Evolutionary conservation across 2,329 filamentous ascomycete genomes (phyloP).

Genomic region (Apiospora marii): DNA sequence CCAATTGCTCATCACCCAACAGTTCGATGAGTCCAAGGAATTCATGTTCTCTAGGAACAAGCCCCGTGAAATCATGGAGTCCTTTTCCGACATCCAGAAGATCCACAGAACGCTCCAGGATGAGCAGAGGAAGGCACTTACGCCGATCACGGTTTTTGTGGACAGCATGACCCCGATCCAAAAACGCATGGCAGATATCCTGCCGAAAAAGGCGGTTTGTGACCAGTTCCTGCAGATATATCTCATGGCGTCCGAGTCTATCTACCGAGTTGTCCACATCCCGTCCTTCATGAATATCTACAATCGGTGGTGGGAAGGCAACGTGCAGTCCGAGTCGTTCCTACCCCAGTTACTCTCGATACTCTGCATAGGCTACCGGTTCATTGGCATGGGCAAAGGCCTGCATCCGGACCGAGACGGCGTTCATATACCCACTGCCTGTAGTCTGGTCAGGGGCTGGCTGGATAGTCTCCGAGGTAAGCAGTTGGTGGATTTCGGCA

Average conservation of each 20-base stretch:
- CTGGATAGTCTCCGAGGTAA: conserved; percentile 60
- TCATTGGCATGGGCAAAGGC: conserved; percentile 58
- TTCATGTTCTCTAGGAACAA: conserved; percentile 55
- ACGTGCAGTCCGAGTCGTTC: conserved; percentile 56
- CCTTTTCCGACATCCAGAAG: conserved; percentile 54
- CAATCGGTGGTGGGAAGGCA: conserved; percentile 59
- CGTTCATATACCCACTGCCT: conserved; percentile 65
- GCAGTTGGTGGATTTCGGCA: conserved; percentile 59
- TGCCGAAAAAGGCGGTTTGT: conserved; percentile 59
- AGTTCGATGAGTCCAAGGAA: conserved; percentile 63
- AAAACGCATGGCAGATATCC: conserved; percentile 64
- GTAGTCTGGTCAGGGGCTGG: conserved; percentile 62
- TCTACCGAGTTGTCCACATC: conserved; percentile 62
- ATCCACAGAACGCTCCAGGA: conserved; percentile 58
- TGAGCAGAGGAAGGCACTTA: conserved; percentile 54
- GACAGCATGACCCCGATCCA: conserved; percentile 66
- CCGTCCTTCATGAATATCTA: conserved; percentile 61
- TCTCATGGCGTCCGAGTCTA: conserved; percentile 58
- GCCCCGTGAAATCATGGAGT: conserved; percentile 50
- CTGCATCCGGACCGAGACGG: conserved; percentile 62
- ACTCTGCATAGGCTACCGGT: conserved; percentile 61
- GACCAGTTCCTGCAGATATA: conserved; percentile 59
- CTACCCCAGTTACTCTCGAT: conserved; percentile 62
- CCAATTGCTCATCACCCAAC: conserved; percentile 6
- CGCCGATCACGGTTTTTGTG: conserved; percentile 63